These are phyloP conservation scores for Talaromyces sp. DNA, from an alignment of 2,329 filamentous ascomycete species.

Conservation along the genomic window DNA sequence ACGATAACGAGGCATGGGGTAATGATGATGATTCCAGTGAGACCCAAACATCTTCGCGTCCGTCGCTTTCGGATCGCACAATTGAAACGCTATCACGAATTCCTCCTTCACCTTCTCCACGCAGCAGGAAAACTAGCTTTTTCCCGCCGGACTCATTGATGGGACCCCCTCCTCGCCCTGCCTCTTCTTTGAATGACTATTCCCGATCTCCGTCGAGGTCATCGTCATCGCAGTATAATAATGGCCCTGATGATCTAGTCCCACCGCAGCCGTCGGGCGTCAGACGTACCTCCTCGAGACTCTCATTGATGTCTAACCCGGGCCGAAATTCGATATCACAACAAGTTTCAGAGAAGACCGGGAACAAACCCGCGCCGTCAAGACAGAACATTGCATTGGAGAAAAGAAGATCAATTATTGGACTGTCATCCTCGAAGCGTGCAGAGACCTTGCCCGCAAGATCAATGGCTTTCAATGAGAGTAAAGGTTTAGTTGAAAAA, in stretches of 20 bases:
- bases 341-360: not conserved
- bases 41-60: conserved; percentile 20
- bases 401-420: conserved; percentile 8
- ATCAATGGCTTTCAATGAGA: conserved; percentile 28
- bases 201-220: conserved; percentile 36
- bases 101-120: conserved; percentile 69
- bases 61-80: conserved; percentile 68
- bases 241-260: conserved; percentile 48
- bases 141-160: conserved; percentile 61
- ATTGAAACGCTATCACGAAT: conserved; percentile 77
- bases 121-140: conserved; percentile 65
- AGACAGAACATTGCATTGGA: conserved; percentile 17
- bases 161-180: conserved; percentile 58
- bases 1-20: conserved; percentile 8
- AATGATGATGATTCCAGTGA: not conserved
- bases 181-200: conserved; percentile 53
- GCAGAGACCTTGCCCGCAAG: conserved; percentile 15
- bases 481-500: conserved; percentile 45
- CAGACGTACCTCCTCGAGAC: conserved; percentile 30
- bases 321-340: conserved; percentile 2
- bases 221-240: conserved; percentile 45
- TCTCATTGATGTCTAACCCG: conserved; percentile 20
- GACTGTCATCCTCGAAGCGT: conserved; percentile 11
- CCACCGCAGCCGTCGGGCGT: conserved; percentile 25
- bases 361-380: conserved; percentile 21